Evolutionary conservation across 192 early-diverging fungal species (phyloP).

Genomic region (Coemansia sp.): DNA sequence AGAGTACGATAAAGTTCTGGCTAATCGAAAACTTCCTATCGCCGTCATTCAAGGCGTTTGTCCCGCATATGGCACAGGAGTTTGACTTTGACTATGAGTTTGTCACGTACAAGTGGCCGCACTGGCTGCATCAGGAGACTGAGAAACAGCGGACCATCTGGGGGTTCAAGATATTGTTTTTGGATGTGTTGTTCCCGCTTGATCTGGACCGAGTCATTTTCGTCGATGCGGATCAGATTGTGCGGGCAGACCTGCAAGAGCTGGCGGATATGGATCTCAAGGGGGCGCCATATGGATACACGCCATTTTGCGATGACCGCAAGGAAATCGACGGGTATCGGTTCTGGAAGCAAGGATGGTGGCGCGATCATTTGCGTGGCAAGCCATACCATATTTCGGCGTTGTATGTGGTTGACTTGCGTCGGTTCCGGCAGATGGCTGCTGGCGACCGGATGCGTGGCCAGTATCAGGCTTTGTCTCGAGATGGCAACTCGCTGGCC

Average conservation of each 20-base stretch:
- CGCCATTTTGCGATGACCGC: constrained; percentile 91
- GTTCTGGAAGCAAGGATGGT: constrained; percentile 98
- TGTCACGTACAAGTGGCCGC: constrained; percentile 98
- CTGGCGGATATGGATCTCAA: constrained; percentile 88
- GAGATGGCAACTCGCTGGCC: constrained; percentile 83
- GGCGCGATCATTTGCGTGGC: constrained; percentile 81
- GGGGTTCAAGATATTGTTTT: constrained; percentile 98
- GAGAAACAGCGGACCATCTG: constrained; percentile 98
- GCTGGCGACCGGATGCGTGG: constrained; percentile 90
- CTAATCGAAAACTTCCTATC: constrained; percentile 97
- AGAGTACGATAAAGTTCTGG: constrained; percentile 96
- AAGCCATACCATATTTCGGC: constrained; percentile 96
- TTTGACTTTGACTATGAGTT: constrained; percentile 93
- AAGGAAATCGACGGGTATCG: constrained; percentile 93
- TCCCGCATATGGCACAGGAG: constrained; percentile 82
- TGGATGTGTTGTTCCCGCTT: constrained; percentile 96
- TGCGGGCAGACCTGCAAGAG: constrained; percentile 92
- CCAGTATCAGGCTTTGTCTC: constrained; percentile 89
- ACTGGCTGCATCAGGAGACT: constrained; percentile 86
- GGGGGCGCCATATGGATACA: constrained; percentile 95
- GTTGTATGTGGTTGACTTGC: constrained; percentile 93
- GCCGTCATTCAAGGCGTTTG: constrained; percentile 91
- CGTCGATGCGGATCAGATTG: constrained; percentile 98
- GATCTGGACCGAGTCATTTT: constrained; percentile 92
- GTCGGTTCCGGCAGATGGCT: constrained; percentile 85